Conservation (phyloP, 2,329 filamentous ascomycete genomes). For the Ceratocystis smalleyi region DNA sequence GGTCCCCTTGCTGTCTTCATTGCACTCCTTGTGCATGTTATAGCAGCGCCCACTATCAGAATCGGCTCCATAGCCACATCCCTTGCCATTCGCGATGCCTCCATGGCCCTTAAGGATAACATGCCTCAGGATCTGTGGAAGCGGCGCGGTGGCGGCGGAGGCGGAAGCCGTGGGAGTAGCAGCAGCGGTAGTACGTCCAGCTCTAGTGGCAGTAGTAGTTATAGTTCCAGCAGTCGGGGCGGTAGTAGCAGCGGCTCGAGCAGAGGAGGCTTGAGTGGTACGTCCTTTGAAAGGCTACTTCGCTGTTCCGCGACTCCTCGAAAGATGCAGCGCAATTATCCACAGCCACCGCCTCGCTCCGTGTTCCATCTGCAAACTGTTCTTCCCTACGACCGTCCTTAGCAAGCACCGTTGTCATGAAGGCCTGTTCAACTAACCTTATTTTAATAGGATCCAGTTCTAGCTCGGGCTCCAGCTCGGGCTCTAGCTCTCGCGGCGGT, state of each 20-base stretch:
- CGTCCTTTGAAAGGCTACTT: neutral
- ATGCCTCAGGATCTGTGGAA: constrained; percentile 31
- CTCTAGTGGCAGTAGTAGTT: constrained; percentile 20
- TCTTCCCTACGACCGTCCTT: too few relatives aligned
- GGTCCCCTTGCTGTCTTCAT: constrained; percentile 2
- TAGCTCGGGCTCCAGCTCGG: neutral
- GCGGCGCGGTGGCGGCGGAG: constrained; percentile 44
- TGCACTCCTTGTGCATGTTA: constrained; percentile 20
- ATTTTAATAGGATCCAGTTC: neutral
- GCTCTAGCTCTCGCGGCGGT: constrained; percentile 1
- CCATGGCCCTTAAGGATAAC: neutral
- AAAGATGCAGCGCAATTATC: neutral
- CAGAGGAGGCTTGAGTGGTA: neutral
- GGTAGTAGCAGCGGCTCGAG: constrained; percentile 16
- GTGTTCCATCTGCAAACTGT: too few relatives aligned
- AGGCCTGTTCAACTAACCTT: neutral
- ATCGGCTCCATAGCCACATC: neutral
- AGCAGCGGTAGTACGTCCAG: constrained; percentile 12
- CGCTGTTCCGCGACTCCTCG: neutral
- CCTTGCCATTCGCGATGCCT: neutral
- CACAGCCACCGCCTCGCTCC: too few relatives aligned
- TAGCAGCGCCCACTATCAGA: constrained; percentile 19
- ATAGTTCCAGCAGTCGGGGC: constrained; percentile 19
- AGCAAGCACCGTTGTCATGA: too few relatives aligned
- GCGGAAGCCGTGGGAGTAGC: constrained; percentile 32